Evolutionary conservation across 2,329 filamentous ascomycete species (phyloP), one percentile per base, ranked within the genome.

Genomic region (Didymosphaeria variabile): DNA sequence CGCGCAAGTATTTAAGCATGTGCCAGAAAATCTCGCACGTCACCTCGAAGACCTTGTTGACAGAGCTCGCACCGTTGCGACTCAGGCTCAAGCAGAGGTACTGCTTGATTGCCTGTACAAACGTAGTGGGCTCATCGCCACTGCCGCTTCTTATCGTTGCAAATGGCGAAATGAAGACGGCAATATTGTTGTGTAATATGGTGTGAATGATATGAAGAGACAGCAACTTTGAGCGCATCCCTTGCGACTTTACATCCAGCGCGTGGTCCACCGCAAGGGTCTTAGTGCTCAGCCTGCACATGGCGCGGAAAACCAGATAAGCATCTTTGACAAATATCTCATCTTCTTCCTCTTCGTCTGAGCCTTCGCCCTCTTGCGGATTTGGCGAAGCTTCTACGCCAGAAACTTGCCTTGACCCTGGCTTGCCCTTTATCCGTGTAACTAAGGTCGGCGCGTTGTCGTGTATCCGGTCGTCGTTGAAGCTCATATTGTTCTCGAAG

Each of bases 21-120:
- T 98, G 84, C 93, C 94, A 99, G 77, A 99, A 99, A 32, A 98
- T 97, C 77, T 99, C 95, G 71, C 92, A 94, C 77, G 92, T 94
- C 45, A 98, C 93, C 74, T 98, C 94, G 72, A 98, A 99, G 0
- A 99, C 93, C 67, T 88, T 88, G 65, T 93, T 91, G 46, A 97
- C 91, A 5, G 94, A 94, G 80, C 94, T 98, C 15, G 95, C 92
- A 19, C 94, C 96, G 75, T 99, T 99, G 55, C 94, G 88, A 58
- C 94, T 97, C 69, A 99, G 88, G 79, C 93, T 97, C 44, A 99
- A 86, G 79, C 95, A 98, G 31, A 99, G 86, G 76, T 99, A 97
- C 75, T 97, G 97, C 77, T 98, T 97, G 75, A 97, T 90, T 36
- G 95, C 95, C 77, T 98, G 93, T 21, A 97, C 85, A 72, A 99